A percentile compares a stretch with the other conserved stretches of the same genome.
Evolutionary conservation across 768 basidiomycete genomes (phyloP).

Genomic region (Leccinum incarnatum): DNA sequence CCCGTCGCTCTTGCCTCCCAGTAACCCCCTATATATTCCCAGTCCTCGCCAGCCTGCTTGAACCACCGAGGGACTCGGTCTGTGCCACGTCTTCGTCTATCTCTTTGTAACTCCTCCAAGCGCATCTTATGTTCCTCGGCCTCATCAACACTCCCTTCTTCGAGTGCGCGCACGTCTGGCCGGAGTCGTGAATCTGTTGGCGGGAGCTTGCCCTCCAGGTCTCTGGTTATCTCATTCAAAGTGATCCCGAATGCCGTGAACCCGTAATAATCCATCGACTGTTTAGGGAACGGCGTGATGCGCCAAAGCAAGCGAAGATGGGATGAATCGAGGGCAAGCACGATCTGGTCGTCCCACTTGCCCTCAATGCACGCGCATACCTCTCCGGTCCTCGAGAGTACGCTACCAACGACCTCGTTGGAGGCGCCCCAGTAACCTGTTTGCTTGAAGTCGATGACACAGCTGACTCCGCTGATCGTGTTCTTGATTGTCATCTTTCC

Average conservation of each 20-base stretch:
- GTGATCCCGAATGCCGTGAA: conserved; percentile 80
- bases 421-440: conserved; percentile 79
- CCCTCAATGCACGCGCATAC: conserved; percentile 70
- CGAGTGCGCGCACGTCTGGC: conserved; percentile 80
- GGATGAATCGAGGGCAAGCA: conserved; percentile 62
- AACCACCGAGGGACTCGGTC: conserved; percentile 76
- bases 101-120: conserved; percentile 75
- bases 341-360: conserved; percentile 84
- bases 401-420: conserved; percentile 65
- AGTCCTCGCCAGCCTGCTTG: conserved; percentile 62
- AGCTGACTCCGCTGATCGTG: conserved; percentile 49
- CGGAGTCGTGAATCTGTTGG: conserved; percentile 80
- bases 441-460: conserved; percentile 82
- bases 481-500: conserved; percentile 80
- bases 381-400: conserved; percentile 53
- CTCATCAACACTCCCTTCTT: conserved; percentile 66
- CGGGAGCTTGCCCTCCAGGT: conserved; percentile 62
- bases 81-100: conserved; percentile 57
- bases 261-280: conserved; percentile 72
- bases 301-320: conserved; percentile 80
- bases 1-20: conserved; percentile 71
- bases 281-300: conserved; percentile 67
- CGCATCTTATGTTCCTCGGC: conserved; percentile 73
- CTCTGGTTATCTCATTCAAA: conserved; percentile 74
- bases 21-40: conserved; percentile 76